A percentile compares a stretch with the other conserved stretches of the same genome.
Evolutionary conservation across 352 stramenopile genomes (phyloP).

Genomic region (Plasmopara muralis): DNA sequence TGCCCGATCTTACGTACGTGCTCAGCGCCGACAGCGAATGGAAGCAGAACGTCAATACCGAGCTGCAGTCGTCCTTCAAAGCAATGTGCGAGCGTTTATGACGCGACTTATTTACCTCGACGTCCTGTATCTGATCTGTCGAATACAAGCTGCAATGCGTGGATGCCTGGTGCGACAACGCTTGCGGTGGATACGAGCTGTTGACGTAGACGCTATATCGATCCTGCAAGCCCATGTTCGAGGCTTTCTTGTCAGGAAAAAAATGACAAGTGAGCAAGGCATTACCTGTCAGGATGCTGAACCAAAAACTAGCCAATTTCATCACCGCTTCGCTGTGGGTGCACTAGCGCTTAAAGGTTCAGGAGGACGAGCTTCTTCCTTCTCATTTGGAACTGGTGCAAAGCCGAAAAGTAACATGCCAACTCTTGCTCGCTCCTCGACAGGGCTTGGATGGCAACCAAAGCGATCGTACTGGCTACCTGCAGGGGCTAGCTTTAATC

Average conservation of each 20-base stretch:
- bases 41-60: constrained; percentile 15
- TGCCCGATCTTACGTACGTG: constrained; percentile 14
- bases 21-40: constrained; percentile 7
- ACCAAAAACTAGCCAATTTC: constrained; percentile 1
- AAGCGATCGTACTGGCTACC: constrained; percentile 75
- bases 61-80: constrained; percentile 50
- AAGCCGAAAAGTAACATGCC: constrained; percentile 4
- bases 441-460: constrained; percentile 16
- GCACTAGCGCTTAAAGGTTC: background rate
- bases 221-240: constrained; percentile 44
- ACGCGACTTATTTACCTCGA: constrained; percentile 77
- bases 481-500: constrained; percentile 38
- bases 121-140: constrained; percentile 71
- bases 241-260: constrained; percentile 24
- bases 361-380: constrained; percentile 8
- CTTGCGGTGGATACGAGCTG: constrained; percentile 37
- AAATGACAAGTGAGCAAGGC: constrained; percentile 2
- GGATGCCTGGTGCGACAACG: constrained; percentile 55
- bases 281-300: background rate
- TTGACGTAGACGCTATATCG: constrained; percentile 39
- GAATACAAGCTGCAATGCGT: constrained; percentile 65
- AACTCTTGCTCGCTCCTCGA: constrained; percentile 15
- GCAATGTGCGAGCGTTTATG: constrained; percentile 42
- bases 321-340: background rate
- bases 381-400: constrained; percentile 5